phyloP scores from a whole-genome alignment of 371 early-diverging fungal genomes.

The Rhizomucor miehei region DNA sequence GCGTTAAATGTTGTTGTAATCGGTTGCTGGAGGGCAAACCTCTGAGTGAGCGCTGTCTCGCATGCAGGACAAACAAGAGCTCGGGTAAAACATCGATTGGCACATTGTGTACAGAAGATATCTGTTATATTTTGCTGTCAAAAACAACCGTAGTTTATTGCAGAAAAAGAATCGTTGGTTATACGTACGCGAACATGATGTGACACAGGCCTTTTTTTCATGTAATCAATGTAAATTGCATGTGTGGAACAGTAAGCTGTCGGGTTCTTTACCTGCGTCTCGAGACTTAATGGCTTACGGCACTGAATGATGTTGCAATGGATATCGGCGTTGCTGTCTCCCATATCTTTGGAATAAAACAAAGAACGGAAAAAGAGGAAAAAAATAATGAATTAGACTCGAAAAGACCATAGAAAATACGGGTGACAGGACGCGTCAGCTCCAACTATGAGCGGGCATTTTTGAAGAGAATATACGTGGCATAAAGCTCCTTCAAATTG shows the following conservation, averaged over 20 bases:
- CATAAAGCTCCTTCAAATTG: not conserved
- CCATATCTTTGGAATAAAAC: constrained; percentile 6
- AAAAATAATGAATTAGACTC: not conserved
- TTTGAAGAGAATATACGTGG: too few relatives aligned
- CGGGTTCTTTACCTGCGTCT: constrained; percentile 38
- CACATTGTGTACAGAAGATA: constrained; percentile 76
- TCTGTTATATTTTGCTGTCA: too few relatives aligned
- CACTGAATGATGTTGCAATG: constrained; percentile 63
- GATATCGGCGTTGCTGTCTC: constrained; percentile 46
- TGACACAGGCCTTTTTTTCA: constrained; percentile 74
- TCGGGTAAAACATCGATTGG: constrained; percentile 52
- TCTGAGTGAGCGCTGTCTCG: constrained; percentile 55
- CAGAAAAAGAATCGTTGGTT: too few relatives aligned
- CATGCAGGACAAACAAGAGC: constrained; percentile 78
- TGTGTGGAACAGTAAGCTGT: too few relatives aligned
- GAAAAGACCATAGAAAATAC: too few relatives aligned
- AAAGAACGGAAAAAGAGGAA: constrained; percentile 4
- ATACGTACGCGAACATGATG: constrained; percentile 69
- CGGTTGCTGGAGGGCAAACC: constrained; percentile 33
- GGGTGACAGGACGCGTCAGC: too few relatives aligned
- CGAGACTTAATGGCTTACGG: constrained; percentile 37
- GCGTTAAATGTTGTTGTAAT: not conserved
- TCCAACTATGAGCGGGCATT: too few relatives aligned
- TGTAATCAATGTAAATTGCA: too few relatives aligned
- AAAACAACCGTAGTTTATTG: too few relatives aligned